Evolutionary conservation across 2,329 filamentous ascomycete species (phyloP).

Genomic region (Fusarium xyrophilum): DNA sequence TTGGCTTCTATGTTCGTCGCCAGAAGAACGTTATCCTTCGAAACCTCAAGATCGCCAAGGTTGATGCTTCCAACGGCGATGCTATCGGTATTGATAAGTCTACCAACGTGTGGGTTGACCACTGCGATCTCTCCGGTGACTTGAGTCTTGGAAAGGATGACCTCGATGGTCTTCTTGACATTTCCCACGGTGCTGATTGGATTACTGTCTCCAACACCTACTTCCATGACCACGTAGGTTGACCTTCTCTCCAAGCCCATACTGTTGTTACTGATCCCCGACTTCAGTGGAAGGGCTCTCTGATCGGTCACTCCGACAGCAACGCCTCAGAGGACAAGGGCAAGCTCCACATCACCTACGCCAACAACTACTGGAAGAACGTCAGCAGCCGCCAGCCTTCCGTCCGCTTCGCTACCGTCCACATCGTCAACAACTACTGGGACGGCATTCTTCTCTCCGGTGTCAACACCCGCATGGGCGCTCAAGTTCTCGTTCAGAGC

Average conservation of each 20-base stretch:
- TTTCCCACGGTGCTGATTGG: slow-evolving; percentile 68
- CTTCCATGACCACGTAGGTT: slow-evolving; percentile 47
- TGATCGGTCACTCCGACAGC: slow-evolving; percentile 65
- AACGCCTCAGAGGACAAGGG: slow-evolving; percentile 65
- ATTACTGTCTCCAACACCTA: slow-evolving; percentile 54
- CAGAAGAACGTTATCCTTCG: slow-evolving; percentile 67
- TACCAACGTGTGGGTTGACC: slow-evolving; percentile 71
- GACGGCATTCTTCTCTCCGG: slow-evolving; percentile 51
- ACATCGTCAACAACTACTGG: slow-evolving; percentile 63
- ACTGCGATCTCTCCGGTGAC: slow-evolving; percentile 70
- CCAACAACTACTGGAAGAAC: slow-evolving; percentile 71
- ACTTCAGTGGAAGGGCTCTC: slow-evolving; percentile 66
- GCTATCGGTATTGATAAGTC: slow-evolving; percentile 64
- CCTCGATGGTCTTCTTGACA: slow-evolving; percentile 71
- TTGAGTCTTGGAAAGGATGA: slow-evolving; percentile 68
- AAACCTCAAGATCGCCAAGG: slow-evolving; percentile 66
- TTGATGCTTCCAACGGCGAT: slow-evolving; percentile 62
- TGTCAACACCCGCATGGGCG: slow-evolving; percentile 63
- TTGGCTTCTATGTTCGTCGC: slow-evolving; percentile 60
- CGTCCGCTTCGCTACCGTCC: slow-evolving; percentile 71
- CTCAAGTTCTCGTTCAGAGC: slow-evolving; percentile 64
- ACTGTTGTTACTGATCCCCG: no score
- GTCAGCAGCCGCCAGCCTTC: slow-evolving; percentile 68
- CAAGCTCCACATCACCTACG: slow-evolving; percentile 68
- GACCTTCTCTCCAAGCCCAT: no score